Base-by-base conservation (phyloP, 202 grass and related monocot genomes). In the Musa balbisiana region DNA sequence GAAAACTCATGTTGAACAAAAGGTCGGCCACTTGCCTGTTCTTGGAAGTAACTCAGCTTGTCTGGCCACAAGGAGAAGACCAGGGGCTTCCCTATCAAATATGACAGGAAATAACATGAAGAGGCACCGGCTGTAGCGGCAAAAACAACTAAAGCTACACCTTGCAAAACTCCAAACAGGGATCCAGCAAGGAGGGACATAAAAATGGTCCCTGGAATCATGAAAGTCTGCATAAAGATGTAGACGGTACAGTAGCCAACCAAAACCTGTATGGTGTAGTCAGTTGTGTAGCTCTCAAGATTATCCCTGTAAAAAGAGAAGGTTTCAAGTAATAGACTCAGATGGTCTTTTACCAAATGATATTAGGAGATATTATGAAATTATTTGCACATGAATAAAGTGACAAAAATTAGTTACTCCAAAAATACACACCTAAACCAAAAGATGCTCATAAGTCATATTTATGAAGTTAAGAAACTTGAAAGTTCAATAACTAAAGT, bases 161-260 rank as follows among this genome's bases (percentile, higher is more conserved):
- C 90, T 51, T 73, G 84, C 27, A 92, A 83, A 80, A 87, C 81
- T 67, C 90, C 92, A 83, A 96, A 96, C 0, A 96, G 84, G 60
- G 92, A 78, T 24, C 92, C 92, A 10, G 92, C 92, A 76, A 96
- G 89, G 51, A 96, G 53, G 52, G 92, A 92, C 92, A 96, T 96
- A 83, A 96, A 96, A 76, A 96, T 96, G 50, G 92, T 96, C 69
- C 92, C 92, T 24, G 92, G 92, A 73, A 96, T 96, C 92, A 96
- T 96, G 79, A 96, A 96, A 63, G 92, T 96, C 85, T 96, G 92
- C 92, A 96, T 96, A 83, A 92, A 96, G 69, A 96, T 90, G 80
- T 96, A 96, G 21, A 96, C 90, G 9, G 82, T 79, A 67, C 89
- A 92, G 66, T 96, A 96, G 64, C 92, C 89, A 78, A 92, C 83